A percentile compares a stretch with the other conserved stretches of the same genome.
Evolutionary conservation across 2,329 filamentous ascomycete species (phyloP).

Genomic region (Aspergillus tanneri): DNA sequence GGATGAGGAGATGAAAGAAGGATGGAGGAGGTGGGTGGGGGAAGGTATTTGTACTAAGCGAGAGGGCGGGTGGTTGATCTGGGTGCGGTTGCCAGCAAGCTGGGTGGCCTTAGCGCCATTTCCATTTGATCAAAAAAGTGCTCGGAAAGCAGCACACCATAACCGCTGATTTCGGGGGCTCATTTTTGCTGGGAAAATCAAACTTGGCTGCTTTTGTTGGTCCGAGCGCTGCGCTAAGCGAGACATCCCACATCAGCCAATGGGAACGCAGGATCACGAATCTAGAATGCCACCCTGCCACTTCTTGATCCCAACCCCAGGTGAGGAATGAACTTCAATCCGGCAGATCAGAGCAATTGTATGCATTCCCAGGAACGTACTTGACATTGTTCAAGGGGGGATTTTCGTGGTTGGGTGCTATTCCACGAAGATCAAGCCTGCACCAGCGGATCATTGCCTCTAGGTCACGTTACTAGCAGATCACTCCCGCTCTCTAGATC

Average conservation of each 20-base stretch:
- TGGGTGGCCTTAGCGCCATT: slow-evolving; percentile 28
- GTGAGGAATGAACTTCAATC: slow-evolving; percentile 18
- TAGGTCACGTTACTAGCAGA: slow-evolving; percentile 30
- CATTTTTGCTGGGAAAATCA: slow-evolving; percentile 31
- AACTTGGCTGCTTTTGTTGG: slow-evolving; percentile 16
- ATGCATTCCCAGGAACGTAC: slow-evolving; percentile 17
- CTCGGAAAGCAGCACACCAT: slow-evolving; percentile 35
- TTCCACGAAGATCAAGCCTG: slow-evolving; percentile 28
- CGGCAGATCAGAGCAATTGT: slow-evolving; percentile 16
- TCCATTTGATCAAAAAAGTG: slow-evolving; percentile 33
- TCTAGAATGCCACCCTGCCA: slow-evolving; percentile 29
- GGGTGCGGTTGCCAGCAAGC: slow-evolving; percentile 25
- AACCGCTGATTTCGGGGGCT: slow-evolving; percentile 32
- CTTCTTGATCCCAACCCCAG: slow-evolving; percentile 39
- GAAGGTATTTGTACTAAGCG: slow-evolving; percentile 43
- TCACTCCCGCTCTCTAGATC: slow-evolving; percentile 31
- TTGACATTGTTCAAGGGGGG: slow-evolving; percentile 12
- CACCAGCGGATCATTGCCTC: slow-evolving; percentile 25
- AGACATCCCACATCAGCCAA: slow-evolving; percentile 33
- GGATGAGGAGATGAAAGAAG: slow-evolving; percentile 35
- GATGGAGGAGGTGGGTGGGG: slow-evolving; percentile 41
- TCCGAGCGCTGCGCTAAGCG: slow-evolving; percentile 34
- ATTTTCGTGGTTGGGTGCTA: slow-evolving; percentile 21
- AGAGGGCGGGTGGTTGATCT: slow-evolving; percentile 38
- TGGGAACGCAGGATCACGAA: slow-evolving; percentile 38